phyloP scores from a whole-genome alignment of 2,329 filamentous ascomycete species.

The Neonectria punicea region DNA sequence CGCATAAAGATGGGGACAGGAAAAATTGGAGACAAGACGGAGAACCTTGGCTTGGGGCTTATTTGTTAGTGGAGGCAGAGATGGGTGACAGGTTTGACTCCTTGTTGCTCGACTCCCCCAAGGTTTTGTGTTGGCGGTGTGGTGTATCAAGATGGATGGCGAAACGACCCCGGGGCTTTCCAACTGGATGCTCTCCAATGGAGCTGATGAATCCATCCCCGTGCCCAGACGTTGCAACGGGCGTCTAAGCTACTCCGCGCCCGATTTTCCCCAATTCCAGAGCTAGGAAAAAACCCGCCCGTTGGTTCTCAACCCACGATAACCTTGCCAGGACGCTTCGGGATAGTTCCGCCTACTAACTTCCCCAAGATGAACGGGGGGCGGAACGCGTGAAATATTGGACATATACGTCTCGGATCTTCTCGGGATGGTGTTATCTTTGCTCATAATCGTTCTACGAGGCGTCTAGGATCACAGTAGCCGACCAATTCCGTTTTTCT shows the following conservation, averaged over 20 bases:
- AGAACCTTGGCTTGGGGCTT: not conserved
- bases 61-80: not conserved
- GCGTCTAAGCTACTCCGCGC: not conserved
- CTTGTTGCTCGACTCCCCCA: too few species aligned
- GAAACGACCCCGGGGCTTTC: not conserved
- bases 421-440: conserved; percentile 25
- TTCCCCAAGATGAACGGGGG: not conserved
- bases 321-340: not conserved
- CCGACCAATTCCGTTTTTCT: not conserved
- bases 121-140: too few species aligned
- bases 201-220: not conserved
- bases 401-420: conserved; percentile 15
- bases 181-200: not conserved
- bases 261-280: not conserved
- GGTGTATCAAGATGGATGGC: too few species aligned
- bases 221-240: not conserved
- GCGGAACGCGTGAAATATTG: not conserved
- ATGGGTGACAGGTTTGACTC: not conserved
- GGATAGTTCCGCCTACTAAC: not conserved
- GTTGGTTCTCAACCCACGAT: not conserved
- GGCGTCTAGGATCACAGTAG: not conserved
- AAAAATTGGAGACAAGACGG: not conserved
- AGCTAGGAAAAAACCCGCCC: not conserved
- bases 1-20: not conserved
- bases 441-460: conserved; percentile 11